These are phyloP conservation scores for Jamesozyma hellenica DNA, from an alignment of 805 yeast genomes.

Conservation along the genomic window DNA sequence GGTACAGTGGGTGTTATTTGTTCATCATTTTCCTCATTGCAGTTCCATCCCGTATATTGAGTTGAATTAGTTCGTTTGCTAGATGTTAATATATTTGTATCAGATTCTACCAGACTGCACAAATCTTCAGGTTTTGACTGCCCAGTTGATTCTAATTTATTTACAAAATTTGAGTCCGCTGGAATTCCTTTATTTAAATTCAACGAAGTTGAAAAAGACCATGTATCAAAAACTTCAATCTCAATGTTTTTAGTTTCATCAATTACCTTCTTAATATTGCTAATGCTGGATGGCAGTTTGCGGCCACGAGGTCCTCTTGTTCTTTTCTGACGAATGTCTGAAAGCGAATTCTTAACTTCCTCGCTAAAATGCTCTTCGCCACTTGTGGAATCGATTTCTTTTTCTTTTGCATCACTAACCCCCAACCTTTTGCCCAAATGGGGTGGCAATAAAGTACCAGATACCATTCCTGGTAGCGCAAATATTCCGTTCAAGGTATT, in stretches of 20 bases:
- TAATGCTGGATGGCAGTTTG: conserved; percentile 47
- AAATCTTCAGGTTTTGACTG: no score
- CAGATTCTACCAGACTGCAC: no score
- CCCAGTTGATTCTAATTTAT: no score
- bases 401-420: not conserved
- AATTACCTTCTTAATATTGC: conserved; percentile 29
- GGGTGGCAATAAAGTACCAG: conserved; percentile 24
- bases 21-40: no score
- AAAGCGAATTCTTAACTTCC: not conserved
- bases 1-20: no score
- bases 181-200: no score
- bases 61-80: no score
- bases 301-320: conserved; percentile 70
- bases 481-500: conserved; percentile 51
- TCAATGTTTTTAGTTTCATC: conserved; percentile 11
- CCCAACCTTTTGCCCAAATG: conserved; percentile 14
- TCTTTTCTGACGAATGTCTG: conserved; percentile 31
- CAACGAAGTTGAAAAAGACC: conserved; percentile 10
- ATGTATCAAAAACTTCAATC: conserved; percentile 16
- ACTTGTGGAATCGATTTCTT: not conserved
- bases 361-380: no score
- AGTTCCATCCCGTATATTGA: no score
- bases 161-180: no score
- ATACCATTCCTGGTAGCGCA: conserved; percentile 44
- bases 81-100: no score